Conservation (phyloP, 108 stramenopile genomes). For the Cylindrotheca closterium region DNA sequence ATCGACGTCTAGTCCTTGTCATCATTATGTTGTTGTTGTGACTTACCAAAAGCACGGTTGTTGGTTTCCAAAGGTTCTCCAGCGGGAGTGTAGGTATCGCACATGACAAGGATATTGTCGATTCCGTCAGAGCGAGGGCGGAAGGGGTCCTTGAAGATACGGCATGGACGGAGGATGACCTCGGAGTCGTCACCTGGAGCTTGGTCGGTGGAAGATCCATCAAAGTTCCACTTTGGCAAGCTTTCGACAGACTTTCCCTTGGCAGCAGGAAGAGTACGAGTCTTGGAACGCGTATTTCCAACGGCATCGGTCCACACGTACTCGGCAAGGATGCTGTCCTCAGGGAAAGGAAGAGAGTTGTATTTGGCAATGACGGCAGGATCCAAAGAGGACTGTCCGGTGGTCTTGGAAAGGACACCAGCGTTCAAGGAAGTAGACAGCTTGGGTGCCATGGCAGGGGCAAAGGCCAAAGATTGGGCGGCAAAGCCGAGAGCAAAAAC, state of each 20-base stretch:
- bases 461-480: constrained; percentile 33
- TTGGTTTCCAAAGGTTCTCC: constrained; percentile 87
- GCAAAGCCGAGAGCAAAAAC: constrained; percentile 17
- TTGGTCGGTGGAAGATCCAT: constrained; percentile 93
- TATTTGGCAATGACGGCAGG: constrained; percentile 67
- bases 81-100: constrained; percentile 92
- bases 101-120: constrained; percentile 94
- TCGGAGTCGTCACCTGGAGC: constrained; percentile 97
- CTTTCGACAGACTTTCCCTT: constrained; percentile 50
- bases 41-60: constrained; percentile 81
- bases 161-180: constrained; percentile 85
- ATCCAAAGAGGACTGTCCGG: constrained; percentile 75
- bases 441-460: constrained; percentile 14
- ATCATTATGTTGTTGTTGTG: not conserved
- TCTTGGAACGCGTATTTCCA: constrained; percentile 86
- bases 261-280: constrained; percentile 72
- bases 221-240: constrained; percentile 96
- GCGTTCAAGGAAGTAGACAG: constrained; percentile 21
- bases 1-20: not conserved
- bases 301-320: constrained; percentile 93
- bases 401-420: constrained; percentile 27
- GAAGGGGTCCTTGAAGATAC: constrained; percentile 94
- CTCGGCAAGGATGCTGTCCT: constrained; percentile 76
- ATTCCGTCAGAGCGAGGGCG: constrained; percentile 78
- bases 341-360: constrained; percentile 63